These are phyloP conservation scores for Trametes sanguinea DNA, from an alignment of 768 basidiomycete genomes.

Conservation along the genomic window DNA sequence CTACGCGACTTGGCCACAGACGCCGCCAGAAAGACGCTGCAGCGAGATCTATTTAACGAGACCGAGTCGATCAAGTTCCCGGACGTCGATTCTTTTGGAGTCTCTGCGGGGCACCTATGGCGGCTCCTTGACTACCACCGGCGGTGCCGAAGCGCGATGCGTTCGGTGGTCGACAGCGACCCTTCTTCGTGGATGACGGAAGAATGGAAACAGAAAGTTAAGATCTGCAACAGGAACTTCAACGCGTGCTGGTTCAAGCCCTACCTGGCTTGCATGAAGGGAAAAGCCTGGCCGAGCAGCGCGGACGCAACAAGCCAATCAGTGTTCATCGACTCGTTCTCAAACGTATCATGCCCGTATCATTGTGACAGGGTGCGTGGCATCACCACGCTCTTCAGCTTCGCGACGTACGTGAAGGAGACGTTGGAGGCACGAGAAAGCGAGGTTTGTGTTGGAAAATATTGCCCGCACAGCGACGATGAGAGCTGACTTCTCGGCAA, in stretches of 20 bases:
- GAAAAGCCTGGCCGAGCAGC: too few relatives aligned
- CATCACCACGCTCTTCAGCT: background rate
- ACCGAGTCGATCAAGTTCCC: background rate
- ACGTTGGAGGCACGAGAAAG: background rate
- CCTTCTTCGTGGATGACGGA: background rate
- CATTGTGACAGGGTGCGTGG: too few relatives aligned
- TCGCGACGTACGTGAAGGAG: background rate
- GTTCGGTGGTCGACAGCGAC: background rate
- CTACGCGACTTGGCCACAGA: conserved; percentile 1
- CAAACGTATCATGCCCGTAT: too few relatives aligned
- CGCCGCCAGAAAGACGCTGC: conserved; percentile 1
- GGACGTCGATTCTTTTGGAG: background rate
- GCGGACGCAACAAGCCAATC: too few relatives aligned
- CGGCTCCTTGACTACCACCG: conserved; percentile 13
- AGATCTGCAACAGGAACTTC: too few relatives aligned
- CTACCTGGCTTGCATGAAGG: too few relatives aligned
- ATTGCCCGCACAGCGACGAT: background rate
- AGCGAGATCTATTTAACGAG: background rate
- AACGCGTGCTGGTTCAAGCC: background rate
- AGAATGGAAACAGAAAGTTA: background rate
- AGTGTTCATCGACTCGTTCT: too few relatives aligned
- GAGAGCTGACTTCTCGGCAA: too few relatives aligned
- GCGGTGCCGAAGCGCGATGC: background rate
- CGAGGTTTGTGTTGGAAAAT: background rate
- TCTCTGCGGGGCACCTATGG: conserved; percentile 1